Percentiles rank a stretch among this genome's conserved stretches.
Conservation (phyloP, 2,329 filamentous ascomycete genomes). For the Tolypocladium ophioglossoides region DNA sequence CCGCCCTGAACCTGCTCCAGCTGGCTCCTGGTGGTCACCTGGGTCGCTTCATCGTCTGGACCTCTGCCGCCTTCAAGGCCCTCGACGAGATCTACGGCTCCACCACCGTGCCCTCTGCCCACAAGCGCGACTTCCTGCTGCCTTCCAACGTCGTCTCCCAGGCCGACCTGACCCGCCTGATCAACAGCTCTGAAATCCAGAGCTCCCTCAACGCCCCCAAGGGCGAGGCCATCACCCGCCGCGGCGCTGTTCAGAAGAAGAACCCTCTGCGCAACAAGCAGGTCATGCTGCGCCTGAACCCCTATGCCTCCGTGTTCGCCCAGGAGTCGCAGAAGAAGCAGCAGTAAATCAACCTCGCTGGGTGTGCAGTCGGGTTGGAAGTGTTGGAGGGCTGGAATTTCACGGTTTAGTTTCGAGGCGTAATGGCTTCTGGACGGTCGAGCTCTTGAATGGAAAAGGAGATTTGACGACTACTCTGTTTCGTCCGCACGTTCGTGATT, state of each 20-base stretch:
- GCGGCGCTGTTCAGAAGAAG: slow-evolving; percentile 94
- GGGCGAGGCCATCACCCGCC: slow-evolving; percentile 84
- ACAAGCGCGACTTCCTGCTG: slow-evolving; percentile 99
- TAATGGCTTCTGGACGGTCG: slow-evolving; percentile 25
- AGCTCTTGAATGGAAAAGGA: slow-evolving; percentile 23
- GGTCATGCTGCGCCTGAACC: slow-evolving; percentile 96
- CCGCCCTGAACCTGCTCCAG: slow-evolving; percentile 95
- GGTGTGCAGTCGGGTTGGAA: slow-evolving; percentile 25
- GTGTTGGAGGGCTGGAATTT: slow-evolving; percentile 14
- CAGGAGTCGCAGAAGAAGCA: slow-evolving; percentile 46
- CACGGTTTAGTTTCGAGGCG: slow-evolving; percentile 27
- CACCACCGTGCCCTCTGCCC: slow-evolving; percentile 75
- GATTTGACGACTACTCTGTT: slow-evolving; percentile 13
- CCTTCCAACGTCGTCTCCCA: slow-evolving; percentile 87
- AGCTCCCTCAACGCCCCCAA: slow-evolving; percentile 86
- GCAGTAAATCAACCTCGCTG: slow-evolving; percentile 26
- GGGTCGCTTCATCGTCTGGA: slow-evolving; percentile 98
- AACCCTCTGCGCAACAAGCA: slow-evolving; percentile 99
- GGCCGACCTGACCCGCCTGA: slow-evolving; percentile 91
- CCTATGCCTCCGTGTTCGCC: slow-evolving; percentile 84
- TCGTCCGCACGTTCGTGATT: not conserved
- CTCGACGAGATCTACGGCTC: slow-evolving; percentile 96
- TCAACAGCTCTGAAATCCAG: slow-evolving; percentile 99
- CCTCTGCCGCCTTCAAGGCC: slow-evolving; percentile 90
- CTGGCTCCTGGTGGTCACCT: slow-evolving; percentile 98